These are phyloP conservation scores for Talaromyces wortmannii DNA, from an alignment of 495 filamentous ascomycete genomes.

Conservation along the genomic window DNA sequence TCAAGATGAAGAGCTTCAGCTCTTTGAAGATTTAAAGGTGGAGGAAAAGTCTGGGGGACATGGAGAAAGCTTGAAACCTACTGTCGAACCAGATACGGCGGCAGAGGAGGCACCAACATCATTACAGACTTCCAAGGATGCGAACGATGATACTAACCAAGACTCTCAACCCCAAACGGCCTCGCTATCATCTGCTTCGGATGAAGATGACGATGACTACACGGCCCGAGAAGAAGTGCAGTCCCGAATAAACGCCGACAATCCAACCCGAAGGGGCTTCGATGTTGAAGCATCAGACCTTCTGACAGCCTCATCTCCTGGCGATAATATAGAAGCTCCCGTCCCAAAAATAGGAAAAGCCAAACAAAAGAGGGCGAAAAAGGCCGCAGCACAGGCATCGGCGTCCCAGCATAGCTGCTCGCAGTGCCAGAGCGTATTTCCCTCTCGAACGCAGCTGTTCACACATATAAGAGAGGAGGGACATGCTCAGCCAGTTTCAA, in stretches of 20 bases:
- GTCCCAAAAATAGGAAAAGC: constrained; percentile 68
- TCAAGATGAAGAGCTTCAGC: constrained; percentile 50
- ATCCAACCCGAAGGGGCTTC: not conserved
- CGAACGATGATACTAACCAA: not conserved
- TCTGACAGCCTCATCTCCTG: not conserved
- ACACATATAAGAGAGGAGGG: constrained; percentile 59
- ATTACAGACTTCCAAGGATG: too few species aligned
- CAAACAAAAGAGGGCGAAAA: constrained; percentile 80
- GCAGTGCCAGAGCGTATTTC: constrained; percentile 53
- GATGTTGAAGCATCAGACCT: not conserved
- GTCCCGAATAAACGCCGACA: not conserved
- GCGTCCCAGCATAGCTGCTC: constrained; percentile 42
- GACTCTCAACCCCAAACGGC: not conserved
- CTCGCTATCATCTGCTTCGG: not conserved
- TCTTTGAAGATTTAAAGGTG: not conserved
- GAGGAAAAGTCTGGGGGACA: not conserved
- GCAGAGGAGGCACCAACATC: not conserved
- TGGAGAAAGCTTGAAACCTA: not conserved
- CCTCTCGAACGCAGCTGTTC: constrained; percentile 65
- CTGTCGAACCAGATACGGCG: not conserved
- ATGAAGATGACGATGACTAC: constrained; percentile 35
- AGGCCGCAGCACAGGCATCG: constrained; percentile 53
- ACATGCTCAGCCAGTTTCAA: constrained; percentile 47
- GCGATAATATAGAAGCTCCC: not conserved
- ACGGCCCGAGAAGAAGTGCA: constrained; percentile 9